Evolutionary conservation across 805 yeast genomes (phyloP).

Genomic region (Clavispora carvajalis): DNA sequence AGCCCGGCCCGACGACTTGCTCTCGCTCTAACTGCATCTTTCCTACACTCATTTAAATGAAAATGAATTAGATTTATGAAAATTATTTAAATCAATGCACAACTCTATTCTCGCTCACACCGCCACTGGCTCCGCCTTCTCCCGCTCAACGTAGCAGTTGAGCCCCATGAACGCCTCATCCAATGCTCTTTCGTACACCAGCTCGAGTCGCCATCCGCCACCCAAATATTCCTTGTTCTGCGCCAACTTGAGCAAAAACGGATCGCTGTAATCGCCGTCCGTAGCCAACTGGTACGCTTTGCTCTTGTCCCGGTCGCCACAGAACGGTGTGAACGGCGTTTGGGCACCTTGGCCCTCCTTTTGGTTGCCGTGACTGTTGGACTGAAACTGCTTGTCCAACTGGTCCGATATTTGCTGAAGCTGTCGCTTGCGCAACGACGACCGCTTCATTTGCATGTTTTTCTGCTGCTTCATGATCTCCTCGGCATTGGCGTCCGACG

Average conservation of each 20-base stretch:
- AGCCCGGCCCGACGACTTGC: neutral
- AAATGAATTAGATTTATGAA: no score
- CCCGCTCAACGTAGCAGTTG: constrained; percentile 65
- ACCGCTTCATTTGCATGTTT: constrained; percentile 46
- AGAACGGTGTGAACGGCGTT: constrained; percentile 87
- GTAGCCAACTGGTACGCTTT: constrained; percentile 44
- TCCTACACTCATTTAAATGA: no score
- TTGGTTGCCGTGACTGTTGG: constrained; percentile 20
- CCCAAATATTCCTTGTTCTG: constrained; percentile 68
- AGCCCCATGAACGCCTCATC: constrained; percentile 89
- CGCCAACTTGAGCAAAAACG: constrained; percentile 44
- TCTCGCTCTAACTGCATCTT: neutral
- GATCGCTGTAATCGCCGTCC: constrained; percentile 42
- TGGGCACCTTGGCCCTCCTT: constrained; percentile 18
- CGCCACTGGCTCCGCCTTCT: constrained; percentile 16
- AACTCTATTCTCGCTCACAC: neutral
- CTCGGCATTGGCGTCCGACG: constrained; percentile 29
- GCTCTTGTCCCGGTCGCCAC: constrained; percentile 71
- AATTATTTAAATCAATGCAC: neutral
- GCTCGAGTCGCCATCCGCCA: constrained; percentile 74
- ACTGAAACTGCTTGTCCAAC: constrained; percentile 35
- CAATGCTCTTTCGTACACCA: constrained; percentile 68
- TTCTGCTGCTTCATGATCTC: constrained; percentile 38
- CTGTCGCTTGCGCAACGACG: constrained; percentile 59
- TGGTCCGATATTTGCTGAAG: constrained; percentile 58